Evolutionary conservation across 352 stramenopile genomes (phyloP), one percentile per base, ranked within the genome.

Genomic region (Poterioochromonas sp.): DNA sequence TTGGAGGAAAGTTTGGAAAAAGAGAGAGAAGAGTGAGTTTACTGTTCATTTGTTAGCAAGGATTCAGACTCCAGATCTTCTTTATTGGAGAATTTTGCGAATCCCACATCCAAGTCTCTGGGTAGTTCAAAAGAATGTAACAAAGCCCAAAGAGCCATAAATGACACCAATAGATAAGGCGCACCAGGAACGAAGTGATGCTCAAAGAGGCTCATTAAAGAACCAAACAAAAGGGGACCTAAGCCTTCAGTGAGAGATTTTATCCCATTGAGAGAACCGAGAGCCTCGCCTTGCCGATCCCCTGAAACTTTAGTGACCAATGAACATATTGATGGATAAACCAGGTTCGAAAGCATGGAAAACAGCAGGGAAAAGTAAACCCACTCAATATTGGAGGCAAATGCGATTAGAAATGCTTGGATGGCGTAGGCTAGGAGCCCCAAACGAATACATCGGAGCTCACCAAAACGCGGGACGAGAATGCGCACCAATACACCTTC

Each of bases 231-330:
- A 1, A 86, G 76, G 29, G 83, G 81, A 22, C 81, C 83, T 53
- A 84, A 83, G 34, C 88, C 89, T 83, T 79, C 60, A 2, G 73
- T 73, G 0, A 94, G 82, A 73, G 86, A 87, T 71, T 91, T 91
- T 63, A 94, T 86, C 29, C 89, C 89, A 82, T 94, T 93, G 0
- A 94, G 81, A 2, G 87, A 85, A 39, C 89, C 89, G 22, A 93
- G 80, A 32, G 88, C 88, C 84, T 92, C 86, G 54, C 88, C 89
- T 26, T 91, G 86, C 34, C 2, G 12, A 3, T 68, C 32, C 2
- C 29, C 29, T 15, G 73, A 35, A 5, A 35, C 22, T 43, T 51
- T 73, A 1, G 73, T 73, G 1, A 74, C 73, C 8, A 74, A 37
- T n/a, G 47, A 70, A n/a, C 32, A 76, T 22, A 81, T 34, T 18